These are phyloP conservation scores for Domatiomyces globalis DNA, from an alignment of 2,329 filamentous ascomycete species.

Conservation along the genomic window DNA sequence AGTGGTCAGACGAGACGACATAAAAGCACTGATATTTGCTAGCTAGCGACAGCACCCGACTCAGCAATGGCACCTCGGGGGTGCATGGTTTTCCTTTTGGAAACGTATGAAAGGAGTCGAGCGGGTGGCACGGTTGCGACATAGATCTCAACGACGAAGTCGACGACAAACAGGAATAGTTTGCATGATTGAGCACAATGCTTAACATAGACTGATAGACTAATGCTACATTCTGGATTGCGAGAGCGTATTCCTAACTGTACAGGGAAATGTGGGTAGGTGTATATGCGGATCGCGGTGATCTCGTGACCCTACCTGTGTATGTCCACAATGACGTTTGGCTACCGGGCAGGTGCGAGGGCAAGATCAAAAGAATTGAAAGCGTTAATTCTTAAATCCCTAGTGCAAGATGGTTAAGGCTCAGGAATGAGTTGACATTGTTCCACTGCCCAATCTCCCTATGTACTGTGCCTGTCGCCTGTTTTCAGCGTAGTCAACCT, in stretches of 20 bases:
- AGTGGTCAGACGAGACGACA: constrained; percentile 1
- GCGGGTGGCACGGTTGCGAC: background rate
- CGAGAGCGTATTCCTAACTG: background rate
- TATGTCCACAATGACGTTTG: background rate
- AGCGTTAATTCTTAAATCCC: background rate
- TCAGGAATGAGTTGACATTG: background rate
- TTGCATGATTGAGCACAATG: background rate
- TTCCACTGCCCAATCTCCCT: background rate
- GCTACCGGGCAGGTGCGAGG: background rate
- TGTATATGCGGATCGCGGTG: background rate
- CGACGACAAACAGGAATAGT: background rate
- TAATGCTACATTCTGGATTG: background rate
- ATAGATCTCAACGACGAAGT: background rate
- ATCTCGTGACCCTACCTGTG: background rate
- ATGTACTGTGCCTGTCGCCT: constrained; percentile 1
- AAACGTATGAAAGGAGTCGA: background rate
- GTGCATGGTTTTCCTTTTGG: background rate
- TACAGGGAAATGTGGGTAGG: background rate
- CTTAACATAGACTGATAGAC: background rate
- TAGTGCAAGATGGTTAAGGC: background rate
- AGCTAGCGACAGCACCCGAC: background rate
- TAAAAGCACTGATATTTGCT: background rate
- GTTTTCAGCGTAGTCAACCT: background rate
- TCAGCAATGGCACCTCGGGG: background rate
- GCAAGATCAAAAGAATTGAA: background rate